Conservation (phyloP, 2,329 filamentous ascomycete genomes). For the Mycosphaerella arachidis region DNA sequence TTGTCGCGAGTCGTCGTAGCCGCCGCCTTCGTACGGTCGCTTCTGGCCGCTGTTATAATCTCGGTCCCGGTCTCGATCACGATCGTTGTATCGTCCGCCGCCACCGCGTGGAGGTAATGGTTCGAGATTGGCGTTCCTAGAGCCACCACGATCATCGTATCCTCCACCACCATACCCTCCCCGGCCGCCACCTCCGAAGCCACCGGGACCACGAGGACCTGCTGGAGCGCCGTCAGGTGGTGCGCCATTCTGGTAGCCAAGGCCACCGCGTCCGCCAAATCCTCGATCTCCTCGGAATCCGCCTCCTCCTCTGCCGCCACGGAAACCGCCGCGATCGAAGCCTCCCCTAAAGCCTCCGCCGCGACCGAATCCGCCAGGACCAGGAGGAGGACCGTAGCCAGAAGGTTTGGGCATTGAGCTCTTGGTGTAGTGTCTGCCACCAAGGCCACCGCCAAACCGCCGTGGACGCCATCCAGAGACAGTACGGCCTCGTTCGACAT, state of each 20-base stretch:
- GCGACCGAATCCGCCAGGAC: constrained; percentile 47
- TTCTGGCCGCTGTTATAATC: constrained; percentile 51
- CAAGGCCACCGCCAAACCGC: constrained; percentile 85
- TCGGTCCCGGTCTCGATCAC: constrained; percentile 33
- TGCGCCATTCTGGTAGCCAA: constrained; percentile 38
- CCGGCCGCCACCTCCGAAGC: constrained; percentile 29
- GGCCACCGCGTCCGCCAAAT: constrained; percentile 28
- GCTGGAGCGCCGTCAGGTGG: constrained; percentile 48
- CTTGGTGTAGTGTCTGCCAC: constrained; percentile 89
- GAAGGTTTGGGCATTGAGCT: constrained; percentile 61
- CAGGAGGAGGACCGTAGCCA: constrained; percentile 51
- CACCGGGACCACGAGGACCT: constrained; percentile 41
- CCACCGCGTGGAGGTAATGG: constrained; percentile 65
- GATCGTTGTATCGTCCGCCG: constrained; percentile 47
- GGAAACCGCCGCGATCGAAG: constrained; percentile 49
- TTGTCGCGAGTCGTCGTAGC: constrained; percentile 65
- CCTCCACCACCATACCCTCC: constrained; percentile 35
- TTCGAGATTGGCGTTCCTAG: constrained; percentile 77
- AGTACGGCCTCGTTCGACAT: constrained; percentile 92
- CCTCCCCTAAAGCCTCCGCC: constrained; percentile 55
- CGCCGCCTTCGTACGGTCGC: constrained; percentile 66
- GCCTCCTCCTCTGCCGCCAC: constrained; percentile 50
- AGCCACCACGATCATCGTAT: constrained; percentile 39
- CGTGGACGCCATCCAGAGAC: constrained; percentile 90
- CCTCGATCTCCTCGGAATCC: constrained; percentile 42